Evolutionary conservation across 345 rosid genomes (phyloP).

Genomic region (Xanthoceras sorbifolium): DNA sequence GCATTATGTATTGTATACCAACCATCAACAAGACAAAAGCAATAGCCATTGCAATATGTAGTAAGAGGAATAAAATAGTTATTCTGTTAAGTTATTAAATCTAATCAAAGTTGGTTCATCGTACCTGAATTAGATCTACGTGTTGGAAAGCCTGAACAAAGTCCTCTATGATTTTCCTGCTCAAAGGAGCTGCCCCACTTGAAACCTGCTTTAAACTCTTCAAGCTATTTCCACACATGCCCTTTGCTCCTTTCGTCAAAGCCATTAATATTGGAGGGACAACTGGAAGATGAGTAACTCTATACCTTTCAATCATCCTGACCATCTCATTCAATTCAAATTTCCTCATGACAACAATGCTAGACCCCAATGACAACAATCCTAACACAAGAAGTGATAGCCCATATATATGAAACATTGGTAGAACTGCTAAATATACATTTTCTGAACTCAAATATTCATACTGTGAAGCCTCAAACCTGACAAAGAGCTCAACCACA

Average conservation of each 20-base stretch:
- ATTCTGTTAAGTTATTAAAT: background rate
- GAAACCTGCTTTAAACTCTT: constrained; percentile 82
- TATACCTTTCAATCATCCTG: constrained; percentile 47
- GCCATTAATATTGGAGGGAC: constrained; percentile 76
- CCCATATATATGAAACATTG: constrained; percentile 86
- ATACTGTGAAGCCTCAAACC: constrained; percentile 78
- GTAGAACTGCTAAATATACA: constrained; percentile 66
- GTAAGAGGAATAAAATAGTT: background rate
- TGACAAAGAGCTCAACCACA: constrained; percentile 66
- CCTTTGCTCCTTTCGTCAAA: constrained; percentile 43
- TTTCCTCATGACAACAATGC: constrained; percentile 70
- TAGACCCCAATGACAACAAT: constrained; percentile 62
- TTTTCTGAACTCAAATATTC: constrained; percentile 43
- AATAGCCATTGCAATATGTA: background rate
- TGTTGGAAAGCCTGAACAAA: constrained; percentile 53
- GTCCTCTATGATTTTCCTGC: constrained; percentile 50
- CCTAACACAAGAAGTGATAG: constrained; percentile 65
- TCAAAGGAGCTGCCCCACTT: constrained; percentile 77
- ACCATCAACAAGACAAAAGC: background rate
- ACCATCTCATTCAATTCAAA: constrained; percentile 51
- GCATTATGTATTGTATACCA: background rate
- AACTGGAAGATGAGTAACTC: constrained; percentile 71
- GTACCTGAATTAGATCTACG: constrained; percentile 86
- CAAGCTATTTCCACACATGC: constrained; percentile 38
- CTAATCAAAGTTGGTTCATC: background rate